Conservation (phyloP, 192 early-diverging fungal genomes). For the Pecoramyces ruminantium region DNA sequence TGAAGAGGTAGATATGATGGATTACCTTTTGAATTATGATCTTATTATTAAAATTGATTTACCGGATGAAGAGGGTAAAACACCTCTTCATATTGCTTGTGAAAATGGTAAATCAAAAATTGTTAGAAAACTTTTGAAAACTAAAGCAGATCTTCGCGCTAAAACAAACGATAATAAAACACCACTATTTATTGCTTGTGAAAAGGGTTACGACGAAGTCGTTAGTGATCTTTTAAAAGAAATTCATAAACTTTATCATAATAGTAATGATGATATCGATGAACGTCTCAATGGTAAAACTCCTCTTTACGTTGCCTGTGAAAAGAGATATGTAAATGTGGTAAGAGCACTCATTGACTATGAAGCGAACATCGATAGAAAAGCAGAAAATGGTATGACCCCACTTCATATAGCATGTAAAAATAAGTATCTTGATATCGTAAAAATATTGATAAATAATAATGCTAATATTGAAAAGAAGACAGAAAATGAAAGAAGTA, state of each 20-base stretch:
- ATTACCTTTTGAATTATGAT: no score
- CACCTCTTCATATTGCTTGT: no score
- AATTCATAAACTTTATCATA: background rate
- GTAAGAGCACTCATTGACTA: background rate
- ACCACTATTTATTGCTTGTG: background rate
- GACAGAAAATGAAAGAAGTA: background rate
- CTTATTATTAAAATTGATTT: no score
- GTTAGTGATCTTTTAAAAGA: background rate
- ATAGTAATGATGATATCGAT: background rate
- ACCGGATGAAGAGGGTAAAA: no score
- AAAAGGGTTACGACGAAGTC: background rate
- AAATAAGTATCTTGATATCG: background rate
- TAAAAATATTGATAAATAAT: background rate
- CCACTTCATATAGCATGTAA: background rate
- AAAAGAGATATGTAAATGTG: background rate
- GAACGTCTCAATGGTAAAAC: background rate
- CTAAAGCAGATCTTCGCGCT: background rate
- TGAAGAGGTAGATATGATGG: no score
- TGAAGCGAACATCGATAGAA: background rate
- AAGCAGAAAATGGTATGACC: background rate
- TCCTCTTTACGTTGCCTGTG: background rate
- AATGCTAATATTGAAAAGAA: background rate
- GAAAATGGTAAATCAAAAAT: no score
- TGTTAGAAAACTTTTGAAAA: no score
- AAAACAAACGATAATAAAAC: background rate